Conservation (phyloP, 345 rosid species). For the Salix arbutifolia region DNA sequence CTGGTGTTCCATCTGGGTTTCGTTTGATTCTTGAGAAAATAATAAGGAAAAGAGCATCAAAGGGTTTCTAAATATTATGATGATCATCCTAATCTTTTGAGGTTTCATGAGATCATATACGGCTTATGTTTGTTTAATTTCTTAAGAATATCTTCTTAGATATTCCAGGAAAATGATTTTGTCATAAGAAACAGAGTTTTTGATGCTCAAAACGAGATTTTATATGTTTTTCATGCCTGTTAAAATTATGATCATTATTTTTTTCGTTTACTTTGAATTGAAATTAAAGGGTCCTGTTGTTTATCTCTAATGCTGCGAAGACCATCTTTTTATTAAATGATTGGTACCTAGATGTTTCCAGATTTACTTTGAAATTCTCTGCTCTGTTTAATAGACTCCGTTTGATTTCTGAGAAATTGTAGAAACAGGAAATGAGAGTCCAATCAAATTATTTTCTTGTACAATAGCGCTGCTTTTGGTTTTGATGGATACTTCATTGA, state of each 20-base stretch:
- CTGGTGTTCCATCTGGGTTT: not conserved
- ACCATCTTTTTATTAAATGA: not conserved
- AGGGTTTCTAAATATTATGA: not conserved
- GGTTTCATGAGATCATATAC: not conserved
- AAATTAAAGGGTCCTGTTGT: not conserved
- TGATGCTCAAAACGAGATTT: not conserved
- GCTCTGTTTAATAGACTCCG: not conserved
- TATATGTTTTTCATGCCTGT: not conserved
- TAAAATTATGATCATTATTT: not conserved
- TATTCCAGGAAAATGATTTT: not conserved
- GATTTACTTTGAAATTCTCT: not conserved
- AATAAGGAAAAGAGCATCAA: not conserved
- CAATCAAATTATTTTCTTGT: not conserved
- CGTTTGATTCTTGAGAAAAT: constrained; percentile 20
- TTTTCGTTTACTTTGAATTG: not conserved
- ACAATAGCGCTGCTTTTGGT: not conserved
- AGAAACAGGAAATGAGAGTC: not conserved
- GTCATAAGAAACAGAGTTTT: not conserved
- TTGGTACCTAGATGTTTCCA: too few relatives aligned
- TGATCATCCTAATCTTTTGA: not conserved
- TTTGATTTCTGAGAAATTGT: constrained; percentile 20
- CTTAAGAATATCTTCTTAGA: not conserved
- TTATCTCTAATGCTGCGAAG: not conserved
- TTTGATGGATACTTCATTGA: not conserved
- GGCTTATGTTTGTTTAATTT: too few relatives aligned